Base-by-base conservation (phyloP, 768 basidiomycete species). In the Lentinus brumalis region DNA sequence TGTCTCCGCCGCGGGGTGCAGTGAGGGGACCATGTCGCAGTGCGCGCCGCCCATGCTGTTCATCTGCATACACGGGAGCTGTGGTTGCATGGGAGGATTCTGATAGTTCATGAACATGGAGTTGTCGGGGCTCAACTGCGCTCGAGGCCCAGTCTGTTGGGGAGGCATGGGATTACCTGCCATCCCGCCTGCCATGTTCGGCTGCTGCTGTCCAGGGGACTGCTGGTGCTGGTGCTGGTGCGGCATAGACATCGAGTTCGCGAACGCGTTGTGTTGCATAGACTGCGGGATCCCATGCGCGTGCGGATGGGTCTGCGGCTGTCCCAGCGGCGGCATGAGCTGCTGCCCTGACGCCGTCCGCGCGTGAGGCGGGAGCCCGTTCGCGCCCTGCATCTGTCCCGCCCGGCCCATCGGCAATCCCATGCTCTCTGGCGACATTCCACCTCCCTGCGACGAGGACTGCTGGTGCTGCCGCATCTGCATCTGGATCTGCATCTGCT, bases 51-150 rank as follows among this genome's bases (percentile, higher is more conserved):
- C 44, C 53, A 60, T 54, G 38, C 46, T 53, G 14, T 16, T 29
- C 35, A 57, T 53, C 35, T 50, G 57, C 65, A 65, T 62, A n/a
- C 64, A 66, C 0, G 58, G 50, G 5, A n/a, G 61, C 57, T 62
- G 70, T 50, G 70, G 69, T 30, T 69, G 21, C 61, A 78, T 76
- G 42, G 71, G 75, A 39, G 54, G 72, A 59, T 71, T 76, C n/a
- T n/a, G n/a, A n/a, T n/a, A n/a, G n/a, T n/a, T n/a, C n/a, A n/a
- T n/a, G n/a, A n/a, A n/a, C n/a, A 82, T 71, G 51, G 74, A 71
- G 56, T 81, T 79, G 49, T 83, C 82, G 18, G 82, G 78, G 6
- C 77, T 76, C 72, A 81, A 81, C 52, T 76, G 77, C 0, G 71
- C 57, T n/a, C 78, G 79, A 65, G 74, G 78, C 16, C 71, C 71